Percentiles rank a stretch among this genome's conserved stretches.
Conservation (phyloP, 1,284 basidiomycete genomes). For the Phaffia rhodozyma region DNA sequence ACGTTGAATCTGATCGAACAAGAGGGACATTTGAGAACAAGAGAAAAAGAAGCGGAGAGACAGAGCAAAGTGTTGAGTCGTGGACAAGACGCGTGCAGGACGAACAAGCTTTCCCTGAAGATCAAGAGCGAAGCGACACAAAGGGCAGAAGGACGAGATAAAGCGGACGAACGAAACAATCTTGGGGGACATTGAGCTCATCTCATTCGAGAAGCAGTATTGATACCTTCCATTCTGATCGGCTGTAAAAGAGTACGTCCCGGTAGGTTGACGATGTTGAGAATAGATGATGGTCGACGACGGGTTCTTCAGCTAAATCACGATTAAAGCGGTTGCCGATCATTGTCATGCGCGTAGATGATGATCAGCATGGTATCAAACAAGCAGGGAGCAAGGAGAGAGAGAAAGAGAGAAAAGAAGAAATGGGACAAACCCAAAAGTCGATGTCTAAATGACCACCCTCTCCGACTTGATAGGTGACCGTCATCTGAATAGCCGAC, state of each 20-base stretch:
- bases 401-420: neutral
- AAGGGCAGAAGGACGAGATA: neutral
- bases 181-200: slow-evolving; percentile 90
- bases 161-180: slow-evolving; percentile 59
- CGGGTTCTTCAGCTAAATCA: slow-evolving; percentile 62
- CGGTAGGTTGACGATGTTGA: slow-evolving; percentile 76
- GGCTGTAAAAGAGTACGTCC: slow-evolving; percentile 77
- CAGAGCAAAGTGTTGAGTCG: slow-evolving; percentile 3
- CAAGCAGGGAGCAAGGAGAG: neutral
- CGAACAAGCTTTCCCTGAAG: neutral
- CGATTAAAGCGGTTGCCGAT: neutral
- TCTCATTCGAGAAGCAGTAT: slow-evolving; percentile 98
- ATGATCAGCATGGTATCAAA: slow-evolving; percentile 6
- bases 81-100: neutral
- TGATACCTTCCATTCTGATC: slow-evolving; percentile 75
- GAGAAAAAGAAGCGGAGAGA: neutral
- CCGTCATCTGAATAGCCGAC: slow-evolving; percentile 66
- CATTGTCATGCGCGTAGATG: neutral
- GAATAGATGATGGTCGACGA: slow-evolving; percentile 55
- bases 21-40: too few relatives aligned
- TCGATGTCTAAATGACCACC: slow-evolving; percentile 96
- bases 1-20: slow-evolving; percentile 74
- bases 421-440: slow-evolving; percentile 57
- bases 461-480: slow-evolving; percentile 95
- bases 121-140: neutral